Evolutionary conservation across 441 rosid species (phyloP).

Genomic region (Populus hybrid): DNA sequence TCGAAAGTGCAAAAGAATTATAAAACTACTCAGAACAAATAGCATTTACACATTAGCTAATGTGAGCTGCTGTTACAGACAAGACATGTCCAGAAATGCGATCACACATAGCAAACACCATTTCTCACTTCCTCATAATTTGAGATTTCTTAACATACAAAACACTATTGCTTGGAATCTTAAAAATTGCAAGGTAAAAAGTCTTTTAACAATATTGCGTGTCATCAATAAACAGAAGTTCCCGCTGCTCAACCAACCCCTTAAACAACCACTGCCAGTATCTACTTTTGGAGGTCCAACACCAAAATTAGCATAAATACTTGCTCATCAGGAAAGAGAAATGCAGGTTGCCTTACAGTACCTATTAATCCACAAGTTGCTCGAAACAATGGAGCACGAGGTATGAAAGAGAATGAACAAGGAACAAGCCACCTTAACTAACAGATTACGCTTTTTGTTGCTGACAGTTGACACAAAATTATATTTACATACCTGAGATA

Average conservation of each 20-base stretch:
- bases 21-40: too few species aligned
- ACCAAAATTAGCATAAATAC: not conserved
- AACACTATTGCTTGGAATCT: not conserved
- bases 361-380: not conserved
- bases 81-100: too few species aligned
- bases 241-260: not conserved
- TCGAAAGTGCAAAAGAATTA: too few species aligned
- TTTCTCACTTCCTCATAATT: too few species aligned
- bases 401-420: not conserved
- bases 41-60: too few species aligned
- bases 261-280: not conserved
- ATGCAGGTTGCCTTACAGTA: too few species aligned
- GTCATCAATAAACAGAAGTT: not conserved
- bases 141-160: too few species aligned
- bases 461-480: not conserved
- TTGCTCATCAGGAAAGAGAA: too few species aligned
- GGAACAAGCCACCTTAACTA: not conserved
- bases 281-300: not conserved
- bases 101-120: too few species aligned
- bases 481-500: not conserved
- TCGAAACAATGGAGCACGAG: not conserved
- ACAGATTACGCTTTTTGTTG: not conserved
- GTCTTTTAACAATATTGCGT: not conserved
- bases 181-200: not conserved
- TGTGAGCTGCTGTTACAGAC: too few species aligned